A percentile compares a stretch with the other conserved stretches of the same genome.
Evolutionary conservation across 192 early-diverging fungal species (phyloP).

Genomic region (Chytriomyces hyalinus): DNA sequence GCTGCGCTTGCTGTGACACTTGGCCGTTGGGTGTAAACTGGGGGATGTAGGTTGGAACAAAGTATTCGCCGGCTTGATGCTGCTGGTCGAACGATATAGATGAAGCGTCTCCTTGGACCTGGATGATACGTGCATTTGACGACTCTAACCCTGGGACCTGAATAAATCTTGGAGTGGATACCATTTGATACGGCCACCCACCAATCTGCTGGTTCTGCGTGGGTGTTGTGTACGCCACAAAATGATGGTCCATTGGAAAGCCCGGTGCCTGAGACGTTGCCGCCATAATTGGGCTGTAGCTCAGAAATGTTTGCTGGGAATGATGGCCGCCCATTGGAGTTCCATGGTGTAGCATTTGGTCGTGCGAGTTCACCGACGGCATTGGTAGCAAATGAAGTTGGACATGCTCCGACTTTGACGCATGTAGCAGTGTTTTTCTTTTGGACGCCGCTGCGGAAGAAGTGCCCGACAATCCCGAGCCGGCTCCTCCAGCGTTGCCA

Average conservation of each 20-base stretch:
- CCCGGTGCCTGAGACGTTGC: background rate
- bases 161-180: constrained; percentile 18
- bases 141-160: constrained; percentile 10
- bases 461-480: background rate
- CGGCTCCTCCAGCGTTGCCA: background rate
- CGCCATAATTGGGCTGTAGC: constrained; percentile 31
- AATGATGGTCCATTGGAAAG: constrained; percentile 21
- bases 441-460: background rate
- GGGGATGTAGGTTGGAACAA: constrained; percentile 15
- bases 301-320: constrained; percentile 2
- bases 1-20: background rate
- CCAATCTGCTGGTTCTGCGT: background rate
- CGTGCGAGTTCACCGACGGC: background rate
- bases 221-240: constrained; percentile 13
- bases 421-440: background rate
- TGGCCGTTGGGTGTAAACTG: background rate
- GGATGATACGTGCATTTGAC: constrained; percentile 15
- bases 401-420: constrained; percentile 20
- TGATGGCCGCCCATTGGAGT: background rate
- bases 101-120: constrained; percentile 20
- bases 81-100: background rate
- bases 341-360: background rate
- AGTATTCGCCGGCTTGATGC: constrained; percentile 10
- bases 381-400: constrained; percentile 24
- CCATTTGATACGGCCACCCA: constrained; percentile 18